A percentile compares a stretch with the other conserved stretches of the same genome.
phyloP scores from a whole-genome alignment of 306 rosid genomes.

The Vigna unguiculata region DNA sequence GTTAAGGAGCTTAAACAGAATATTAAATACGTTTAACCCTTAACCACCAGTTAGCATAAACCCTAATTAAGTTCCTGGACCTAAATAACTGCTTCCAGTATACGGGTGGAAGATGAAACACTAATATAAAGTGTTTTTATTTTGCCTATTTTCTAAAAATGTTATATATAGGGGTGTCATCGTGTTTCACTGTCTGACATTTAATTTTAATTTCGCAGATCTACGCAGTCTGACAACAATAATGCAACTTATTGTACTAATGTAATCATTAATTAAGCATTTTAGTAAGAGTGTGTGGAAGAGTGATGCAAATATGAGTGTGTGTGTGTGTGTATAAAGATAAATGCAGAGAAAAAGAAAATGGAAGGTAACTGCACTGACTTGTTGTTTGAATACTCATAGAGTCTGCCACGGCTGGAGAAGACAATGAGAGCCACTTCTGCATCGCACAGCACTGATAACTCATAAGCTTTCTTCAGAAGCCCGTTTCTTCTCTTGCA shows the following conservation, averaged over 20 bases:
- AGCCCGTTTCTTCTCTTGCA: constrained; percentile 96
- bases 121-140: background rate
- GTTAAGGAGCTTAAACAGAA: background rate
- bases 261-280: background rate
- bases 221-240: background rate
- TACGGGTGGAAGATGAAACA: background rate
- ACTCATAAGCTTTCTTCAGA: constrained; percentile 89
- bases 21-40: background rate
- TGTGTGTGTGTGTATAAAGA: too few relatives aligned
- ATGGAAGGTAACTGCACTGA: constrained; percentile 24
- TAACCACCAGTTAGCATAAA: background rate
- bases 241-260: constrained; percentile 9
- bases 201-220: constrained; percentile 23
- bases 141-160: background rate
- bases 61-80: constrained; percentile 14
- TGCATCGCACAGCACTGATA: constrained; percentile 94
- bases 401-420: constrained; percentile 92
- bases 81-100: background rate
- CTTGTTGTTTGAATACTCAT: constrained; percentile 90
- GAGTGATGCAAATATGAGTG: background rate
- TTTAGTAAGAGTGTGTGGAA: background rate
- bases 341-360: background rate
- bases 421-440: constrained; percentile 91
- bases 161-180: background rate
- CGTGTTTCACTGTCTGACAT: constrained; percentile 1